Conservation (phyloP, 371 early-diverging fungal species). For the Blakeslea trispora region DNA sequence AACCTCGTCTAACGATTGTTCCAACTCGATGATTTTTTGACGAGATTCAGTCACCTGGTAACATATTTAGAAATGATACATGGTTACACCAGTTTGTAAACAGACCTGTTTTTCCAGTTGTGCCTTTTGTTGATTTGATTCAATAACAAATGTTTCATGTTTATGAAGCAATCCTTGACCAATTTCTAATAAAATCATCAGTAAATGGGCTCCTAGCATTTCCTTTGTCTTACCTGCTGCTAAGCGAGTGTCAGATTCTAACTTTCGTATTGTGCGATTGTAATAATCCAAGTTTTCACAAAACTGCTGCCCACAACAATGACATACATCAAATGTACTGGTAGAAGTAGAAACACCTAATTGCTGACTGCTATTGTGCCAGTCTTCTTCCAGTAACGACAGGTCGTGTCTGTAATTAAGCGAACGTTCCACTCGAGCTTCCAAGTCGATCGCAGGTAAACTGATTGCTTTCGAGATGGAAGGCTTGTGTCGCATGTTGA, state of each 20-base stretch:
- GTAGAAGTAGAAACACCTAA: slow-evolving; percentile 20
- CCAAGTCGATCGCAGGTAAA: slow-evolving; percentile 6
- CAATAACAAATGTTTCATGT: slow-evolving; percentile 39
- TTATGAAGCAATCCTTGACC: slow-evolving; percentile 43
- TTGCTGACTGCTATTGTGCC: slow-evolving; percentile 12
- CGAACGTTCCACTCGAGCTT: slow-evolving; percentile 7
- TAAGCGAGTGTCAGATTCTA: slow-evolving; percentile 40
- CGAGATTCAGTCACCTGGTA: slow-evolving; percentile 32
- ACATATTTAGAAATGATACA: no score
- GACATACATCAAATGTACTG: slow-evolving; percentile 26
- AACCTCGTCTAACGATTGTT: slow-evolving; percentile 25
- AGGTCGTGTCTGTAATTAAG: background rate
- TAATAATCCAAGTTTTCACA: slow-evolving; percentile 32
- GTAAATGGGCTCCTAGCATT: no score
- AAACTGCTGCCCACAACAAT: slow-evolving; percentile 31
- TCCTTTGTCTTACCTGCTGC: slow-evolving; percentile 37
- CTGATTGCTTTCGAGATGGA: background rate
- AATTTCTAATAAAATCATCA: no score
- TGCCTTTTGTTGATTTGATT: slow-evolving; percentile 30
- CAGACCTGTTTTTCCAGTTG: slow-evolving; percentile 34
- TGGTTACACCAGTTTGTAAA: no score
- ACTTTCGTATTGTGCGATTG: slow-evolving; percentile 30
- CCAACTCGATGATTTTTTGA: slow-evolving; percentile 24
- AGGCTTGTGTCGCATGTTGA: slow-evolving; percentile 5
- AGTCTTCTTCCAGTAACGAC: slow-evolving; percentile 9